Percentiles rank a stretch among this genome's conserved stretches.
Evolutionary conservation across 331 rosid species (phyloP).

Genomic region (Arachis monticola): DNA sequence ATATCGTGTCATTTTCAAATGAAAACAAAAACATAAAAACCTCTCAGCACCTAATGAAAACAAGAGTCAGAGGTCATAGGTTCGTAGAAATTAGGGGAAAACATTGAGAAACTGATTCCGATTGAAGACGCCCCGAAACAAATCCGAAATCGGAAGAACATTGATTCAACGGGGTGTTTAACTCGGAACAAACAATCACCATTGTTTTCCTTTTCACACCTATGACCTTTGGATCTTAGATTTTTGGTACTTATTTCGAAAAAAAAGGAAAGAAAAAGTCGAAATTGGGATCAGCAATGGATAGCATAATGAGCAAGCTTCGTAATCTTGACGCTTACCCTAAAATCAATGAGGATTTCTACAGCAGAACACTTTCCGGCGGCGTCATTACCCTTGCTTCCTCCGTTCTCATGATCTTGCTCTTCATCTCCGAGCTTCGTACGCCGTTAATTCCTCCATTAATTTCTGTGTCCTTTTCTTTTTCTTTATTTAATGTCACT

Average conservation of each 20-base stretch:
- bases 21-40: background rate
- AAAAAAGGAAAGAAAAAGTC: background rate
- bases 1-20: too few relatives aligned
- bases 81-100: background rate
- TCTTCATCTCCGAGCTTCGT: slow-evolving; percentile 94
- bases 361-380: slow-evolving; percentile 92
- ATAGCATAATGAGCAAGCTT: slow-evolving; percentile 68
- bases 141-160: slow-evolving; percentile 12
- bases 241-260: background rate
- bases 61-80: background rate
- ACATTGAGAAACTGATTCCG: background rate
- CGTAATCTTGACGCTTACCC: slow-evolving; percentile 92
- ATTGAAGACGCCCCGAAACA: slow-evolving; percentile 33
- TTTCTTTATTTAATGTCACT: background rate
- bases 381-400: slow-evolving; percentile 88
- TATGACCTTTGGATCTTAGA: slow-evolving; percentile 1
- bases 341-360: slow-evolving; percentile 93
- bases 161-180: slow-evolving; percentile 39
- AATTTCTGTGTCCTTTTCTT: background rate
- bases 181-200: background rate
- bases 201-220: background rate
- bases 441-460: slow-evolving; percentile 24
- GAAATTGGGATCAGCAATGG: slow-evolving; percentile 52
- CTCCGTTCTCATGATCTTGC: slow-evolving; percentile 79
- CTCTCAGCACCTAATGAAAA: background rate